A percentile compares a stretch with the other conserved stretches of the same genome.
Evolutionary conservation across 495 filamentous ascomycete species (phyloP).

Genomic region (Aspergillus cavernicola): DNA sequence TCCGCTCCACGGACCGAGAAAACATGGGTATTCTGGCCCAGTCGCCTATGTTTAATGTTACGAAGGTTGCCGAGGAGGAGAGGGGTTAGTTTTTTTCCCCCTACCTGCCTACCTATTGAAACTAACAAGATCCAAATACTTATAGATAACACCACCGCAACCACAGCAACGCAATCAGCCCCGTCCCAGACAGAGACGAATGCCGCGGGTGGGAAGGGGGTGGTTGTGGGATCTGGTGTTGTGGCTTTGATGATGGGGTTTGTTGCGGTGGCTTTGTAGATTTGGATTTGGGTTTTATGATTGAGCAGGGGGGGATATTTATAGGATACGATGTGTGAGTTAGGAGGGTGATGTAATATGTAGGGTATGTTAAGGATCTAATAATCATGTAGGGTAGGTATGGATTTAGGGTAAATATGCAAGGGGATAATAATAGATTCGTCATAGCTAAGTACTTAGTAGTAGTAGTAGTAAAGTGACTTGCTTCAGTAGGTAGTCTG

Average conservation of each 20-base stretch:
- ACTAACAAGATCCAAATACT: too few relatives aligned
- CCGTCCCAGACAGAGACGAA: neutral
- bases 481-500: neutral
- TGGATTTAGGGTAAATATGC: too few relatives aligned
- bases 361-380: too few relatives aligned
- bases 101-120: too few relatives aligned
- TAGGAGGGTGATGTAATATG: too few relatives aligned
- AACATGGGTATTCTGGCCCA: constrained; percentile 36
- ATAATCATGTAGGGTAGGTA: too few relatives aligned
- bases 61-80: constrained; percentile 16
- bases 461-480: too few relatives aligned
- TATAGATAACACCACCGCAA: neutral
- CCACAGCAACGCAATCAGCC: neutral
- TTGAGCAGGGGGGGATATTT: neutral
- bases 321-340: neutral
- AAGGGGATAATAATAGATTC: too few relatives aligned
- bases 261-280: constrained; percentile 4
- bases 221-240: neutral
- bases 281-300: neutral
- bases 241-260: constrained; percentile 1
- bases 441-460: too few relatives aligned
- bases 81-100: constrained; percentile 16
- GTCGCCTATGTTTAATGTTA: constrained; percentile 29
- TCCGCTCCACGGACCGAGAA: constrained; percentile 20
- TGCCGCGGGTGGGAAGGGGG: neutral